A percentile compares a stretch with the other conserved stretches of the same genome.
These are phyloP conservation scores for Acanthochlamys bracteata DNA, from an alignment of 106 monocot species.

Conservation along the genomic window DNA sequence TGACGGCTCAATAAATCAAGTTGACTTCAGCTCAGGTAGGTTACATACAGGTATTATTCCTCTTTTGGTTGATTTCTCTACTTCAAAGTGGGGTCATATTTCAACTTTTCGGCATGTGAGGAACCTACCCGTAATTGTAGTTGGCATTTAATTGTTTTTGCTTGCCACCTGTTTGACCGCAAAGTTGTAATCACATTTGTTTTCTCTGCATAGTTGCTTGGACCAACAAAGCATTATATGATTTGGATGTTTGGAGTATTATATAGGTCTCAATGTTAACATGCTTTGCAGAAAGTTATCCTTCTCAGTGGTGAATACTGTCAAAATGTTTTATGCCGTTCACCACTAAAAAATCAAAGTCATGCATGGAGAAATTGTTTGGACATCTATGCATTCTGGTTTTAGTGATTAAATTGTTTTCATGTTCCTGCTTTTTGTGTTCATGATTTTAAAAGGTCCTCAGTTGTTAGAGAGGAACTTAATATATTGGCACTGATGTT, in stretches of 20 bases:
- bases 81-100: neutral
- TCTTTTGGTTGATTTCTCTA: neutral
- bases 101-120: constrained; percentile 17
- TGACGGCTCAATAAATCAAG: neutral
- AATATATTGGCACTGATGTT: too few relatives aligned
- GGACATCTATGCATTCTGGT: too few relatives aligned
- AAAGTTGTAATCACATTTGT: constrained; percentile 12
- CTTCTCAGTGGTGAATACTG: neutral
- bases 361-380: too few relatives aligned
- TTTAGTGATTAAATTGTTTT: too few relatives aligned
- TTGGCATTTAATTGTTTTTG: constrained; percentile 34
- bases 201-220: neutral
- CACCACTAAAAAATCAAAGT: too few relatives aligned
- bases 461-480: too few relatives aligned
- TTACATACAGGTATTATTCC: neutral
- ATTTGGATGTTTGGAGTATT: neutral
- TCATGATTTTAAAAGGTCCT: too few relatives aligned
- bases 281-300: neutral
- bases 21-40: neutral
- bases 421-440: too few relatives aligned
- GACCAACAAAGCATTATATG: neutral
- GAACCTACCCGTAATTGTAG: constrained; percentile 15
- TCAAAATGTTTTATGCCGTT: neutral
- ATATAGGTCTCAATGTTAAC: neutral
- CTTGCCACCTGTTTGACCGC: constrained; percentile 14